These are phyloP conservation scores for Xerocomellus dryophilus DNA, from an alignment of 768 basidiomycete species.

Conservation along the genomic window DNA sequence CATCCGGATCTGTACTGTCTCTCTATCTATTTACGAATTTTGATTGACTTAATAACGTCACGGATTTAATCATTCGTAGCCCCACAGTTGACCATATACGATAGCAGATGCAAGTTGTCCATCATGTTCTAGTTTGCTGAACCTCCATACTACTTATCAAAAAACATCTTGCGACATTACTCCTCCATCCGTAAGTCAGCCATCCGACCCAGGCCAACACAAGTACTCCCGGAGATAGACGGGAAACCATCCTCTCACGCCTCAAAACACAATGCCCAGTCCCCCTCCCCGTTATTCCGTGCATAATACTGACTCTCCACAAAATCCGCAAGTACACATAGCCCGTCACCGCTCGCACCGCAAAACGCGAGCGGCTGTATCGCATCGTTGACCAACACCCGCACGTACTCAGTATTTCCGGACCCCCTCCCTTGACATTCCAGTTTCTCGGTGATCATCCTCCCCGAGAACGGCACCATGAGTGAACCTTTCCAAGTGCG, in stretches of 20 bases:
- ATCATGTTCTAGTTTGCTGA: too few species aligned
- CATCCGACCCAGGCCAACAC: background rate
- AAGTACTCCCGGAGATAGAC: too few species aligned
- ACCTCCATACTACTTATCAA: too few species aligned
- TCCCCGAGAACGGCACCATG: slow-evolving; percentile 68
- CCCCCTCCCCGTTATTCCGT: slow-evolving; percentile 61
- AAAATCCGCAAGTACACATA: slow-evolving; percentile 64
- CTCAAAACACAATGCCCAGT: slow-evolving; percentile 57
- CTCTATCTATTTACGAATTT: slow-evolving; percentile 2
- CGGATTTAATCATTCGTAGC: background rate
- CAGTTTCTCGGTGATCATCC: slow-evolving; percentile 71
- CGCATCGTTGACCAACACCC: slow-evolving; percentile 73
- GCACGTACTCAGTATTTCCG: slow-evolving; percentile 45
- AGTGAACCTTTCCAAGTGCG: slow-evolving; percentile 51
- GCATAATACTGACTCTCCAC: slow-evolving; percentile 69
- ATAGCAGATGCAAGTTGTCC: background rate
- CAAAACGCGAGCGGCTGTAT: slow-evolving; percentile 61
- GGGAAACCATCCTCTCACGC: background rate
- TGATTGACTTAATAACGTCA: slow-evolving; percentile 2
- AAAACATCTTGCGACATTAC: too few species aligned
- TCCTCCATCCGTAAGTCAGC: too few species aligned
- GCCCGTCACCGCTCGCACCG: slow-evolving; percentile 44
- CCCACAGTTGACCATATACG: background rate
- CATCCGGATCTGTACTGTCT: slow-evolving; percentile 15
- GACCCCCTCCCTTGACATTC: slow-evolving; percentile 33